These are phyloP conservation scores for Xeromyces bisporus DNA, from an alignment of 495 filamentous ascomycete species.

Conservation along the genomic window DNA sequence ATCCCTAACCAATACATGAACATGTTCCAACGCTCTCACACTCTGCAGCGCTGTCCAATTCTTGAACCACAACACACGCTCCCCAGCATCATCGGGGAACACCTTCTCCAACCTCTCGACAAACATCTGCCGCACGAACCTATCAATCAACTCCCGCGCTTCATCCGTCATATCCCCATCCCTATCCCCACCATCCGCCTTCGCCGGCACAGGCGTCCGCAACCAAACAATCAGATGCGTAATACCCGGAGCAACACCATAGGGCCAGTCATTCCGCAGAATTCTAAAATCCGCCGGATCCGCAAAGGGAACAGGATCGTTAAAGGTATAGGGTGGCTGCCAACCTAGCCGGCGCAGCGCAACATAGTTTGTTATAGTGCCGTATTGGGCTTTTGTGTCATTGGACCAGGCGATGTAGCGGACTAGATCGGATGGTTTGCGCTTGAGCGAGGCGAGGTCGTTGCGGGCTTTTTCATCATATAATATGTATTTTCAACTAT, in stretches of 20 bases:
- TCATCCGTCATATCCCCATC: conserved; percentile 62
- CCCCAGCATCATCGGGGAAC: conserved; percentile 18
- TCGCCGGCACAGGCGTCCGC: conserved; percentile 34
- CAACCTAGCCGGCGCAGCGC: conserved; percentile 57
- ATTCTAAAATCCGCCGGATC: conserved; percentile 58
- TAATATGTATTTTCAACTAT: too few relatives aligned
- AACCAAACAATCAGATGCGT: conserved; percentile 43
- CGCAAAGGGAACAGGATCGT: conserved; percentile 42
- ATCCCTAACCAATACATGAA: conserved; percentile 51
- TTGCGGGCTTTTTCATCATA: conserved; percentile 45
- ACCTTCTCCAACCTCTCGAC: conserved; percentile 33
- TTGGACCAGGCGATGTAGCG: conserved; percentile 70
- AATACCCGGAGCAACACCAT: conserved; percentile 55
- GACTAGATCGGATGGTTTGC: conserved; percentile 66
- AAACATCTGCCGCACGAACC: conserved; percentile 55
- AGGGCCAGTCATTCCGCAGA: conserved; percentile 83
- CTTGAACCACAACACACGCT: conserved; percentile 78
- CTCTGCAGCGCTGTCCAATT: conserved; percentile 85
- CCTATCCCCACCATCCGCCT: conserved; percentile 47
- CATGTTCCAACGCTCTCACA: conserved; percentile 64
- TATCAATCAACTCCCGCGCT: conserved; percentile 40
- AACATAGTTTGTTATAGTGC: conserved; percentile 61
- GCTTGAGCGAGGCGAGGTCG: conserved; percentile 56
- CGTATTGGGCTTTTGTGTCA: conserved; percentile 53
- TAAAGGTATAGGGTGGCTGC: conserved; percentile 25